phyloP scores from a whole-genome alignment of 2,329 filamentous ascomycete species.

The Hypoxylon sp. region DNA sequence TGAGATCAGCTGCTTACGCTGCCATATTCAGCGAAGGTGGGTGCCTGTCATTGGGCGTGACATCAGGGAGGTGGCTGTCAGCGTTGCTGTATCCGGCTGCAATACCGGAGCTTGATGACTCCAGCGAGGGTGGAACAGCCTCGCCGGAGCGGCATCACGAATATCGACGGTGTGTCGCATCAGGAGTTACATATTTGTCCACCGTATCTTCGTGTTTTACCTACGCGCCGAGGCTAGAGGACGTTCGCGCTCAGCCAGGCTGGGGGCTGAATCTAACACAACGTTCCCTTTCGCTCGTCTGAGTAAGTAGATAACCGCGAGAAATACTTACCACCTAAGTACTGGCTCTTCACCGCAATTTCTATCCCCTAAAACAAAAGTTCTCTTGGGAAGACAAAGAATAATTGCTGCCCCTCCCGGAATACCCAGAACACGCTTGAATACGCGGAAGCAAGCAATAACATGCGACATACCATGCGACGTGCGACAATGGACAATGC shows the following conservation, averaged over 20 bases:
- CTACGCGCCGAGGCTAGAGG: constrained; percentile 31
- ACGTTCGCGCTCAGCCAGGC: constrained; percentile 18
- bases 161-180: constrained; percentile 33
- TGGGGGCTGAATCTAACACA: constrained; percentile 34
- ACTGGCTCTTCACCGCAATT: constrained; percentile 40
- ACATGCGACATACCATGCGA: constrained; percentile 20
- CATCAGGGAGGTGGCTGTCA: constrained; percentile 36
- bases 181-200: constrained; percentile 20
- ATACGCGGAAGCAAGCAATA: constrained; percentile 31
- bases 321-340: constrained; percentile 14
- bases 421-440: neutral
- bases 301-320: constrained; percentile 27
- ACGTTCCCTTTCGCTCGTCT: constrained; percentile 20
- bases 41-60: constrained; percentile 33
- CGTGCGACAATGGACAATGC: constrained; percentile 35
- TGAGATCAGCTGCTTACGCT: constrained; percentile 44
- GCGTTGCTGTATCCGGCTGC: constrained; percentile 38
- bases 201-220: constrained; percentile 6
- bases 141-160: constrained; percentile 33
- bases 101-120: constrained; percentile 39
- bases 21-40: constrained; percentile 38
- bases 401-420: constrained; percentile 17
- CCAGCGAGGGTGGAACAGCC: constrained; percentile 31
- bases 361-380: constrained; percentile 14
- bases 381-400: constrained; percentile 18